Evolutionary conservation across 139 green algal species (phyloP), one percentile per base, ranked within the genome.

Genomic region (Astrephomene gubernaculifera): DNA sequence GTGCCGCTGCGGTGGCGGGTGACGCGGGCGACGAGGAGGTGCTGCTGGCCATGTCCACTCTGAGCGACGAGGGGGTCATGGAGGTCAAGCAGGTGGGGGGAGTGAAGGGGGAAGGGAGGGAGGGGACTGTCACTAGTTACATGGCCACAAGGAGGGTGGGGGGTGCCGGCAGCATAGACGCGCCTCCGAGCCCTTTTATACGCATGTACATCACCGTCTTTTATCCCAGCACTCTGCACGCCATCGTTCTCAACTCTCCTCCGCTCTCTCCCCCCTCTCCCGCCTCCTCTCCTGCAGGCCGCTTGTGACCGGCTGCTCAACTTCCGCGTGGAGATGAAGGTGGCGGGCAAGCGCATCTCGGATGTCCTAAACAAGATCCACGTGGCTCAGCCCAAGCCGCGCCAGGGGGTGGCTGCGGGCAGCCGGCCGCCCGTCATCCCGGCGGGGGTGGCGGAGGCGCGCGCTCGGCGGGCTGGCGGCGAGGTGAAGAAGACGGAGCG

Each of bases 331-430:
- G 97, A 99, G 86, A 81, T 95, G 19, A 99, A 99, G 91, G 87
- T 99, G 39, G 90, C 92, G 73, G 92, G 94, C 61, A 98, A 98
- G 92, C 93, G 96, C 64, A 93, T 97, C 52, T 71, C 65, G 1
- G 96, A 98, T 52, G 94, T 99, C 63, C 84, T 96, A 22, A 98
- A 98, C 90, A 93, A 96, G 43, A 95, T 99, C 78, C 97, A 99
- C 89, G 96, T 99, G 33, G 97, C 97, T 5, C 70, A 95, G 90
- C 97, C 97, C 36, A 93, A 93, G 78, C 71, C 41, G n/a, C 81
- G 88, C 29, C 79, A 90, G 65, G 85, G 81, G 45, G 35, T 86
- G n/a, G 64, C 89, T 0, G 38, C 75, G 24, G 57, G 57, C 75
- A 44, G 25, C 27, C 92, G 96, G 43, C 95, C 96, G 35, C 94